Conservation (phyloP, 1,284 basidiomycete species). For the Cystobasidiaceae sp. region DNA sequence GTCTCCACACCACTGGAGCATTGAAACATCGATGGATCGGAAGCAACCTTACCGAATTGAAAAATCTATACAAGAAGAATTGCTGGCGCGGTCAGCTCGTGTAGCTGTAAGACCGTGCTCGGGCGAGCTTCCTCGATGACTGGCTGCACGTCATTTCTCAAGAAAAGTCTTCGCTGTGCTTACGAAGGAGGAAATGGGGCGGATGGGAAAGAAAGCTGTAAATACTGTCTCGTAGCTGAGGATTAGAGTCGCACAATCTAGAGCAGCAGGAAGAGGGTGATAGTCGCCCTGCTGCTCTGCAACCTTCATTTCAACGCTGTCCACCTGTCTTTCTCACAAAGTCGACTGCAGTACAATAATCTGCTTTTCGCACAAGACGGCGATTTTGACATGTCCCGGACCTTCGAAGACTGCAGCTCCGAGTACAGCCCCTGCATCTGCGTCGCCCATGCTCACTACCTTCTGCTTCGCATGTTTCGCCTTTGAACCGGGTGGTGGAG, state of each 20-base stretch:
- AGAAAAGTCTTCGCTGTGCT: too few species aligned
- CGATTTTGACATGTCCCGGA: slow-evolving; percentile 51
- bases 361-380: slow-evolving; percentile 72
- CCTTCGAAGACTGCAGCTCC: slow-evolving; percentile 60
- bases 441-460: slow-evolving; percentile 66
- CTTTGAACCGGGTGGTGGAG: slow-evolving; percentile 26
- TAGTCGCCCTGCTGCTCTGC: too few species aligned
- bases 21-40: neutral
- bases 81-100: too few species aligned
- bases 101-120: too few species aligned
- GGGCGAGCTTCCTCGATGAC: too few species aligned
- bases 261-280: too few species aligned
- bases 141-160: too few species aligned
- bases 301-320: slow-evolving; percentile 48
- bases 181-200: too few species aligned
- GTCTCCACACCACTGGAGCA: neutral
- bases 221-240: neutral
- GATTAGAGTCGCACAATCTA: neutral
- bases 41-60: neutral
- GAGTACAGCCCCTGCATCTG: slow-evolving; percentile 65
- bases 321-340: neutral
- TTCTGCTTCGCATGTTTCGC: slow-evolving; percentile 56
- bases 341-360: slow-evolving; percentile 57
- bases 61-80: neutral
- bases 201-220: too few species aligned